These are phyloP conservation scores for Sequoia sempervirens DNA, from an alignment of 75 land plant species.

Conservation along the genomic window DNA sequence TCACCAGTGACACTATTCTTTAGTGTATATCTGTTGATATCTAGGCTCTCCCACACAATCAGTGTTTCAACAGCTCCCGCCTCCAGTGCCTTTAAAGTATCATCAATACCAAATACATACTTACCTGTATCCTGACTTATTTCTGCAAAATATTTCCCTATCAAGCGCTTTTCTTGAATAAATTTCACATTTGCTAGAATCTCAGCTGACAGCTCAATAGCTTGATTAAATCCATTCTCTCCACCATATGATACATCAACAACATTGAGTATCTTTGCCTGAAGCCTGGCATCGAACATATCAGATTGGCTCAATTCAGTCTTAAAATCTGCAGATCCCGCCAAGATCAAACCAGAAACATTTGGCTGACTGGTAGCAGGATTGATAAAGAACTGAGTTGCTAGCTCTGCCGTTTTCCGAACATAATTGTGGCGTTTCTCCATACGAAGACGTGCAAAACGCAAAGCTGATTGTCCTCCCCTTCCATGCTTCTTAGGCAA, in stretches of 20 bases:
- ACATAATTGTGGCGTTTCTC: conserved; percentile 45
- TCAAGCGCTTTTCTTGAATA: conserved; percentile 58
- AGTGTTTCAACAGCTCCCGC: conserved; percentile 56
- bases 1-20: conserved; percentile 44
- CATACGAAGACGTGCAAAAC: conserved; percentile 60
- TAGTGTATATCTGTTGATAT: conserved; percentile 33
- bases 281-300: conserved; percentile 38
- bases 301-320: conserved; percentile 41
- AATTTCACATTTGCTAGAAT: conserved; percentile 63
- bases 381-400: conserved; percentile 40
- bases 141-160: conserved; percentile 64
- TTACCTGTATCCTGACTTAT: conserved; percentile 56
- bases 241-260: conserved; percentile 66
- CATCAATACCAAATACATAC: conserved; percentile 59
- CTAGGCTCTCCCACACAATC: conserved; percentile 62
- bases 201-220: conserved; percentile 57
- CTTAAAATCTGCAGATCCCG: conserved; percentile 52
- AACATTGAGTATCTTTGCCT: conserved; percentile 30
- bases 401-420: conserved; percentile 43
- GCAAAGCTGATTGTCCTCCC: conserved; percentile 32
- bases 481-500: conserved; percentile 34
- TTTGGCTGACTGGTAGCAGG: conserved; percentile 40
- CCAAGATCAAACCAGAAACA: conserved; percentile 38
- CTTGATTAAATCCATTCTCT: conserved; percentile 59
- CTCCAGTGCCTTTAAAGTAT: conserved; percentile 51